A percentile compares a stretch with the other conserved stretches of the same genome.
These are phyloP conservation scores for Phylloporus sp. DNA, from an alignment of 768 basidiomycete genomes.

Conservation along the genomic window DNA sequence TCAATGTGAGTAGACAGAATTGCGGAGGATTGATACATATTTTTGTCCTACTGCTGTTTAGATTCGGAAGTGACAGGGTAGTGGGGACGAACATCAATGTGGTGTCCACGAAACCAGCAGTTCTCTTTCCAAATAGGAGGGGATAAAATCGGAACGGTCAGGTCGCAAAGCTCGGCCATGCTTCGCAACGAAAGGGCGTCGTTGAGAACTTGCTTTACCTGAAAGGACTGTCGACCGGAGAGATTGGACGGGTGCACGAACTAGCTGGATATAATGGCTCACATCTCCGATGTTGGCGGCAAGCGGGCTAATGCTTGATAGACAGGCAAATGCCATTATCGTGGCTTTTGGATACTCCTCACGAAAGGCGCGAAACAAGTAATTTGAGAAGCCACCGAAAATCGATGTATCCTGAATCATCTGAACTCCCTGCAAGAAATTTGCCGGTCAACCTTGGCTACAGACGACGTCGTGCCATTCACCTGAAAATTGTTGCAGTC, in stretches of 20 bases:
- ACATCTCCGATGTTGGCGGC: conserved; percentile 41
- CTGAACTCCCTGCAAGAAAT: conserved; percentile 57
- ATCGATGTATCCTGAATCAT: conserved; percentile 53
- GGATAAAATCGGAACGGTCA: conserved; percentile 47
- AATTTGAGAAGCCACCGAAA: conserved; percentile 62
- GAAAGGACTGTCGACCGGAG: conserved; percentile 27
- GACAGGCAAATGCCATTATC: conserved; percentile 49
- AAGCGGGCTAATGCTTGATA: conserved; percentile 42
- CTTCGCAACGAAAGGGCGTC: conserved; percentile 57
- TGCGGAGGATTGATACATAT: conserved; percentile 50
- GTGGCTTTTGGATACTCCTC: conserved; percentile 69
- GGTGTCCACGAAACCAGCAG: conserved; percentile 22
- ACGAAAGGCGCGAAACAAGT: conserved; percentile 54
- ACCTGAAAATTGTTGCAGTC: conserved; percentile 76
- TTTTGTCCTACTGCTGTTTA: conserved; percentile 25
- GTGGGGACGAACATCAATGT: conserved; percentile 16
- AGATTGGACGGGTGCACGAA: conserved; percentile 1
- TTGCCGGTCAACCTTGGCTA: not conserved
- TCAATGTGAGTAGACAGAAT: conserved; percentile 57
- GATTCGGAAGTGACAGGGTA: conserved; percentile 4
- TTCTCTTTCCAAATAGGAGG: conserved; percentile 40
- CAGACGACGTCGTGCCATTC: not conserved
- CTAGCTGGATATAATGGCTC: conserved; percentile 18
- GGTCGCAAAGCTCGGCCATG: conserved; percentile 44
- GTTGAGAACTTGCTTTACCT: conserved; percentile 46